Conservation (phyloP, 495 filamentous ascomycete genomes). For the Tetracladium marchalianum region DNA sequence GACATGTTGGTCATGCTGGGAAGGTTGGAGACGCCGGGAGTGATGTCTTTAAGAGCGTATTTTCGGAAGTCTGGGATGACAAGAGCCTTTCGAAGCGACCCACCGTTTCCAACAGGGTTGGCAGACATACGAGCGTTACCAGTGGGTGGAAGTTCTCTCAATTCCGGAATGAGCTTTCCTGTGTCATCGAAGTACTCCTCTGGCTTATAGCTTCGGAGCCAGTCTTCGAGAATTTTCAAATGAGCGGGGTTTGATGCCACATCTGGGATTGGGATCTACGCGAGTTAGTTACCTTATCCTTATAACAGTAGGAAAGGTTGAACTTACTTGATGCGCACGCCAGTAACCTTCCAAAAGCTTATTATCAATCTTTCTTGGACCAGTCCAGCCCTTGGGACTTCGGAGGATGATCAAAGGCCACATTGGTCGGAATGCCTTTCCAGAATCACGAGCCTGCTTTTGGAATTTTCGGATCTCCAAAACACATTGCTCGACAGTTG, state of each 20-base stretch:
- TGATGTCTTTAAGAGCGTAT: constrained; percentile 46
- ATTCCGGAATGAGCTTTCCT: constrained; percentile 47
- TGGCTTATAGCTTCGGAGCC: constrained; percentile 62
- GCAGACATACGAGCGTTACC: constrained; percentile 58
- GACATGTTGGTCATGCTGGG: constrained; percentile 58
- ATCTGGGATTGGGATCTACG: constrained; percentile 50
- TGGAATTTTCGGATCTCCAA: constrained; percentile 53
- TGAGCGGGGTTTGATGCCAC: constrained; percentile 48
- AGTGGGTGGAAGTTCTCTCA: constrained; percentile 49
- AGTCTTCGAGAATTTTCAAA: constrained; percentile 52
- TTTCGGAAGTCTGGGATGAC: constrained; percentile 53
- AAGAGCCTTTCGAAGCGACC: constrained; percentile 49
- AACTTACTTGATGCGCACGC: constrained; percentile 48
- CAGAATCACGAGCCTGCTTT: constrained; percentile 54
- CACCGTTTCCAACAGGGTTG: constrained; percentile 64
- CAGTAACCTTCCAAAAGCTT: constrained; percentile 61
- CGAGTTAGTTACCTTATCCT: too few relatives aligned
- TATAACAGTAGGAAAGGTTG: too few relatives aligned
- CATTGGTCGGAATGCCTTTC: constrained; percentile 51
- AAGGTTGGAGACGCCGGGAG: constrained; percentile 36
- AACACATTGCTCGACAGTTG: constrained; percentile 59
- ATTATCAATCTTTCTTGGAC: constrained; percentile 51
- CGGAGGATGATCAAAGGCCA: constrained; percentile 70
- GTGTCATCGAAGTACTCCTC: constrained; percentile 51
- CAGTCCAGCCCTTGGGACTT: constrained; percentile 65